Base-by-base conservation (phyloP, 2,329 filamentous ascomycete genomes). In the Ophioceras dolichostomum region DNA sequence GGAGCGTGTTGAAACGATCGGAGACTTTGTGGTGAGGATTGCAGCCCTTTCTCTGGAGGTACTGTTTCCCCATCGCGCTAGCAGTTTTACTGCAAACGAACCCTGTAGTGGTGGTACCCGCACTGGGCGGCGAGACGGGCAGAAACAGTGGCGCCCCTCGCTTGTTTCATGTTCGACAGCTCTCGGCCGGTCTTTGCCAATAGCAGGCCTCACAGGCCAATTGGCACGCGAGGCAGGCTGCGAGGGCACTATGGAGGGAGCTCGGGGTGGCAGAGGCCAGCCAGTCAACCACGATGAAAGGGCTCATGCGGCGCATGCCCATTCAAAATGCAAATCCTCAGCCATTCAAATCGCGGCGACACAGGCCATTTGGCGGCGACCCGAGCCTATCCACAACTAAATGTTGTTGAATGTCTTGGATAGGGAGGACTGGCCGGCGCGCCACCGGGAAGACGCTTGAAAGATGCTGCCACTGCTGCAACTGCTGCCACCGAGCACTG, bases 141-240 rank as follows among this genome's bases (percentile, higher is more conserved):
- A 40, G 42, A 36, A 33, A 43, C 38, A 40, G 30, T 36, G 33
- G 38, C 40, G 37, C 44, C 48, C 45, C 43, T 49, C 48, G 49
- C 45, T 46, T 52, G 51, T 55, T 55, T 55, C 52, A 55, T 46
- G 45, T 50, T 39, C 39, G 37, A 43, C 41, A 41, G 40, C 44
- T 40, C 43, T 43, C 41, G 36, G 27, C 16, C 36, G 30, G 30
- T 36, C 40, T 41, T n/a, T 39, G 41, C 45, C 49, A 49, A 48
- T 51, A 29, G 36, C 42, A 39, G 38, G 31, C 37, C 27, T n/a
- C n/a, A n/a, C n/a, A n/a, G n/a, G n/a, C 47, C 47, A 41, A 41
- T 45, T 38, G 34, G 41, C 37, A 42, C 37, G 24, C 26, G 9
- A 7, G 21, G 22, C 22, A 26, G 7, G 22, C 22, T 26, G 22